Base-by-base conservation (phyloP, 345 rosid species). In the Schrenkiella parvula region DNA sequence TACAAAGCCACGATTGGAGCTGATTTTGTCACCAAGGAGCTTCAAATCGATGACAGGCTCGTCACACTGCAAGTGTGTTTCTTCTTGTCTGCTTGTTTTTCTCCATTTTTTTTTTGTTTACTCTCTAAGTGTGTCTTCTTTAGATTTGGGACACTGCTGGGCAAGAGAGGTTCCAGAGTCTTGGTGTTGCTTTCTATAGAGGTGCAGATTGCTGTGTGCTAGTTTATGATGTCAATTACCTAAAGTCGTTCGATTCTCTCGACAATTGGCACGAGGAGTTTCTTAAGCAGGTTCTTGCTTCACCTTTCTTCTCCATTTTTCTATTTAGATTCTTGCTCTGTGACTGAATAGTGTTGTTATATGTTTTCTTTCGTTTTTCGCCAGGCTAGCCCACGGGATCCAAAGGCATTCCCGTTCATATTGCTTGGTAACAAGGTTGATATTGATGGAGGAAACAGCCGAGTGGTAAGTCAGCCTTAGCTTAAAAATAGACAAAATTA, bases 361-460 rank as follows among this genome's bases (percentile, higher is more conserved):
- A 28, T 15, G 43, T 11, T 37, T 25, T 38, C 1, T 25, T 38
- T 38, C 26, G 25, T 57, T 39, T 38, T 41, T 38, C 2, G 72
- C 34, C 78, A 93, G 98, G 98, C 98, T 47, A 91, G 82, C 58
- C 97, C 95, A 17, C 68, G 92, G 29, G 91, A 88, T 70, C 89
- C 92, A 41, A 84, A 71, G 76, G 71, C 78, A 0, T 93, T 93
- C 60, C 98, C 98, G 6, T 89, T 93, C 72, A 88, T 89, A 76
- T 72, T 93, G 67, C 95, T 93, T 37, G 98, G 98, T 77, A 93
- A 93, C 85, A 93, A 93, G 84, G 86, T 93, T 81, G 98, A 93
- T 52, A 86, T 93, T 42, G 98, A 93, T 87, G 98, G 97, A 65
- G 98, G 98, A 75, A 93, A 93, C 65, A 93, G 97, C 75, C 87